phyloP scores from a whole-genome alignment of 2,329 filamentous ascomycete genomes.

The Dactylellina sp. region DNA sequence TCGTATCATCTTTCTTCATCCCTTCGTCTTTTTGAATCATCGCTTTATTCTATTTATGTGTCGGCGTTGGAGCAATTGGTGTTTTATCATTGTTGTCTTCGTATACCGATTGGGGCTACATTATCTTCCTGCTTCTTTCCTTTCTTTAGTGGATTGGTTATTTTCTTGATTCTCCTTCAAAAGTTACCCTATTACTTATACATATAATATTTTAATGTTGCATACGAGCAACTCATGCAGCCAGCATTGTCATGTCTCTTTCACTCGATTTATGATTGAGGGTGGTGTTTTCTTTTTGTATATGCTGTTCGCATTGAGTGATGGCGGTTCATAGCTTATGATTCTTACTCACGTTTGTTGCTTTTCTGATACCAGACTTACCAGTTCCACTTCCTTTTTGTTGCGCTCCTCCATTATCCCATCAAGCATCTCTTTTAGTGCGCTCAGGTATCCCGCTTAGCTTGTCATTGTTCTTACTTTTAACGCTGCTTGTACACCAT shows the following conservation, averaged over 20 bases:
- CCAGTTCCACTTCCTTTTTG: neutral
- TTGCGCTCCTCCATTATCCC: neutral
- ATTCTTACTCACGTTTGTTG: neutral
- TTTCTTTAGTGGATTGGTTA: neutral
- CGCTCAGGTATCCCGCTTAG: too few relatives aligned
- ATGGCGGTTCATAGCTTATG: constrained; percentile 3
- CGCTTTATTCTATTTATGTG: neutral
- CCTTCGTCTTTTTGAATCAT: constrained; percentile 1
- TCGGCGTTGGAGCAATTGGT: constrained; percentile 33
- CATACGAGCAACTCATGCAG: constrained; percentile 22
- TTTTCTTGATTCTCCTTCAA: constrained; percentile 10
- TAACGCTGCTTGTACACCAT: constrained; percentile 4
- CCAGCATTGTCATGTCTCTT: constrained; percentile 24
- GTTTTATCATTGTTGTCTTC: constrained; percentile 13
- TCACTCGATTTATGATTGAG: constrained; percentile 4
- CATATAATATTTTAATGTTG: constrained; percentile 30
- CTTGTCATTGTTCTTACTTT: constrained; percentile 9
- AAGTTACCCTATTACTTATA: constrained; percentile 3
- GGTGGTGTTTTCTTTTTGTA: constrained; percentile 10
- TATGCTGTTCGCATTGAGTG: constrained; percentile 1
- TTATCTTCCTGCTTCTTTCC: neutral
- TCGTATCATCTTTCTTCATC: neutral
- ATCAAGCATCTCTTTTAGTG: too few relatives aligned
- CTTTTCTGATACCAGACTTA: constrained; percentile 10
- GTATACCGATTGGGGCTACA: neutral